phyloP scores from a whole-genome alignment of 805 yeast genomes.

The Candida suzukii region DNA sequence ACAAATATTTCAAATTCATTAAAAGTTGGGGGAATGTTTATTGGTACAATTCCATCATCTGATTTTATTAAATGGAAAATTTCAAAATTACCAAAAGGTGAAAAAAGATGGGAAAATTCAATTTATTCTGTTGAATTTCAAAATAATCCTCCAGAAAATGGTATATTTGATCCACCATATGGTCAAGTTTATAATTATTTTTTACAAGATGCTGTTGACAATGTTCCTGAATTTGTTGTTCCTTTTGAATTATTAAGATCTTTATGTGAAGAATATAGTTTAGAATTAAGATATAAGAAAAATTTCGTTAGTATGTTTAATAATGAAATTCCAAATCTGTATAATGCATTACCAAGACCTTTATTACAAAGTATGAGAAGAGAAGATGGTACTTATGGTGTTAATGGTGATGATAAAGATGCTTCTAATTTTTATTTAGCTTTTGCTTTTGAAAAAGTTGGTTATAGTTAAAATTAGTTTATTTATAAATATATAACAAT shows the following conservation, averaged over 20 bases:
- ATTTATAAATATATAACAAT: neutral
- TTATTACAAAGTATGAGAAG: conserved; percentile 63
- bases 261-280: conserved; percentile 75
- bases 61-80: conserved; percentile 73
- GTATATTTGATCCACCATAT: conserved; percentile 64
- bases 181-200: conserved; percentile 82
- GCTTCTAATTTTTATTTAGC: conserved; percentile 80
- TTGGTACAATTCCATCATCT: conserved; percentile 92
- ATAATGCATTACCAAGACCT: conserved; percentile 46
- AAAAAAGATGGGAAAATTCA: conserved; percentile 74
- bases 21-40: conserved; percentile 76
- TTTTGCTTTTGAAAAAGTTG: conserved; percentile 63
- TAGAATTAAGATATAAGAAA: conserved; percentile 64
- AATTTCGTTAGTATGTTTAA: conserved; percentile 79
- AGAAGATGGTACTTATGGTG: conserved; percentile 75
- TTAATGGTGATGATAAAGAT: conserved; percentile 85
- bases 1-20: conserved; percentile 71
- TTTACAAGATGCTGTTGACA: conserved; percentile 88
- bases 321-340: conserved; percentile 67
- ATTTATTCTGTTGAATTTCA: conserved; percentile 78
- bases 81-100: conserved; percentile 41
- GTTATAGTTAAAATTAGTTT: conserved; percentile 4
- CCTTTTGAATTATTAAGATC: conserved; percentile 85
- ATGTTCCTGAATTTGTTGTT: conserved; percentile 94
- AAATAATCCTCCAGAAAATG: conserved; percentile 68